phyloP scores from a whole-genome alignment of 495 filamentous ascomycete genomes.

The Immersiella caudata region DNA sequence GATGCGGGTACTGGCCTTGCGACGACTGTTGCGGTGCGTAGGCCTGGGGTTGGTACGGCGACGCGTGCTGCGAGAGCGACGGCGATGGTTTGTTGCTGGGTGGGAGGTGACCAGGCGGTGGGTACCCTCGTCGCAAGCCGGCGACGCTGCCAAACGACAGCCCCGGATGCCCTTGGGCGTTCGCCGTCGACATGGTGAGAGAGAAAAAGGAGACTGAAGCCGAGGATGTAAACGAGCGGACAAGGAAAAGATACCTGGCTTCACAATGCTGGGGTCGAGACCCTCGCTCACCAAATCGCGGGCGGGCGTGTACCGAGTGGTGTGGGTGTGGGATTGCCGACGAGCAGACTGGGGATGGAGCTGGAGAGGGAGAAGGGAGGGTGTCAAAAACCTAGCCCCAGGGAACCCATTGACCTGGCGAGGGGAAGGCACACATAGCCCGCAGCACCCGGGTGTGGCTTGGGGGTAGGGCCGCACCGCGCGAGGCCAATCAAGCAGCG shows the following conservation, averaged over 20 bases:
- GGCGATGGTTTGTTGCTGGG: conserved; percentile 47
- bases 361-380: conserved; percentile 30
- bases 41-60: conserved; percentile 45
- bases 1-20: conserved; percentile 34
- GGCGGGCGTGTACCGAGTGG: conserved; percentile 40
- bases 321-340: conserved; percentile 33
- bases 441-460: conserved; percentile 6
- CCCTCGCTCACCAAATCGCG: conserved; percentile 34
- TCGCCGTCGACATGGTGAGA: conserved; percentile 36
- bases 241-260: conserved; percentile 27
- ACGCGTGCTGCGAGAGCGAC: conserved; percentile 45
- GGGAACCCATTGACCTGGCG: not conserved
- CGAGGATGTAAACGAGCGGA: conserved; percentile 18
- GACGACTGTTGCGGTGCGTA: conserved; percentile 40
- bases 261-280: conserved; percentile 29
- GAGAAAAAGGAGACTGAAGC: conserved; percentile 15
- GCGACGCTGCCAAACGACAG: conserved; percentile 29
- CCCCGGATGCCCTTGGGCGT: conserved; percentile 31
- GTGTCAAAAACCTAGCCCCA: conserved; percentile 24
- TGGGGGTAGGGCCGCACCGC: not conserved
- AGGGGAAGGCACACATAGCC: not conserved
- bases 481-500: not conserved
- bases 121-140: conserved; percentile 31
- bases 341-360: conserved; percentile 29
- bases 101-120: conserved; percentile 40